Base-by-base conservation (phyloP, 1,284 basidiomycete species). In the Trichosporon faecale region DNA sequence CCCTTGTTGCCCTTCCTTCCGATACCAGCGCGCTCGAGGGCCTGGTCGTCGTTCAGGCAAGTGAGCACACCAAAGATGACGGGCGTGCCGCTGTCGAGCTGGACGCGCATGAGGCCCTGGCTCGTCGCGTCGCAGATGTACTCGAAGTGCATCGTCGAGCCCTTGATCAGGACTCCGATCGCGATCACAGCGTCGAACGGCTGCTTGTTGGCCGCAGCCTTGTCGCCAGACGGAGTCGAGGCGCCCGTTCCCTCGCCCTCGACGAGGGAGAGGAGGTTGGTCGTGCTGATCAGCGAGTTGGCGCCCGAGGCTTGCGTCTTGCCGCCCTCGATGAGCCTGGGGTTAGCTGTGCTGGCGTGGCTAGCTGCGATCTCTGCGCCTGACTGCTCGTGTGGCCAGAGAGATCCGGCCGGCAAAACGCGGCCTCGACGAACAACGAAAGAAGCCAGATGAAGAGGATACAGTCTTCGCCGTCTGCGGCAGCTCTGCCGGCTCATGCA, bases 11-110 rank as follows among this genome's bases (percentile, higher is more conserved):
- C 57, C 21, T 76, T 77, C 40, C 81, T 74, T 70, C 83, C 83
- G 18, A 98, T 85, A 2, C 97, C 96, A 18, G 95, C 93, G 71
- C 96, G 86, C 78, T 95, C 91, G 77, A 98, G 83, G 18, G 97
- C 97, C 85, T 99, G 96, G 76, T 96, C 92, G 72, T 99, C 96
- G 64, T 87, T 93, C 73, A 99, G 87, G 52, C 90, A 93, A 16
- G 96, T 99, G 77, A 99, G 85, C 14, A 99, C 94, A 37, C 97
- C 97, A 81, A 98, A 96, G 74, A 99, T 91, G 77, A 99, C 93
- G 0, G 96, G 96, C n/a, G 92, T 89, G 23, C 93, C 93, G 1
- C 91, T 91, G 83, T 99, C 95, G 76, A 98, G 86, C 80, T 95
- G 94, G 29, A 98, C 88, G 74, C 89, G 89, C 96, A 98, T 99